These are phyloP conservation scores for Botrytis aclada DNA, from an alignment of 2,329 filamentous ascomycete genomes.

Conservation along the genomic window DNA sequence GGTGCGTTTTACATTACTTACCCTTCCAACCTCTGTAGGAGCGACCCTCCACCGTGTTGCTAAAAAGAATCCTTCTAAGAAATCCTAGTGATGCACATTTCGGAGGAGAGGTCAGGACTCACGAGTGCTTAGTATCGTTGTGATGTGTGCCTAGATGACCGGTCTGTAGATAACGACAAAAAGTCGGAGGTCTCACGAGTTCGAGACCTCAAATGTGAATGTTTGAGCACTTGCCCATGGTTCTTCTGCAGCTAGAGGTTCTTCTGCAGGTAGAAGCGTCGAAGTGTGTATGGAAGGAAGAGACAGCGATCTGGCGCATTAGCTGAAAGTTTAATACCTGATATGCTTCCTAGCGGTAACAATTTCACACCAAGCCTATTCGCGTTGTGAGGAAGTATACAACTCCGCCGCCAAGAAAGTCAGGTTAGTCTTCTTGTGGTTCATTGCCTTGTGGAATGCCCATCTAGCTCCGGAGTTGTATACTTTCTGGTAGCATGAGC, in stretches of 20 bases:
- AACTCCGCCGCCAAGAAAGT: background rate
- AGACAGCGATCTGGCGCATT: background rate
- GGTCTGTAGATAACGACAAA: background rate
- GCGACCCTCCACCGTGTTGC: background rate
- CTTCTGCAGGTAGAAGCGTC: background rate
- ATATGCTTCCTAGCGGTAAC: background rate
- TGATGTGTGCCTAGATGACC: constrained; percentile 2
- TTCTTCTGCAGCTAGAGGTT: background rate
- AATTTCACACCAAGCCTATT: background rate
- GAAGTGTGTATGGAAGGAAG: background rate
- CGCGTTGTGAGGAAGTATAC: background rate
- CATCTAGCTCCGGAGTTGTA: background rate
- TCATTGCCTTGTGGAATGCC: background rate
- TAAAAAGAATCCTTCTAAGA: background rate
- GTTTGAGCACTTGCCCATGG: background rate
- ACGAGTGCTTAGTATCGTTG: background rate
- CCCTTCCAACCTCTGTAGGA: too few relatives aligned
- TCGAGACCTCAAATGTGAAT: background rate
- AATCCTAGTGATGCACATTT: background rate
- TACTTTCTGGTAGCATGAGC: background rate
- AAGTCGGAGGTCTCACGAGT: background rate
- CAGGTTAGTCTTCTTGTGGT: background rate
- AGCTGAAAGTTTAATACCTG: background rate
- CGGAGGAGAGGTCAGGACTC: background rate
- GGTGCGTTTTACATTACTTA: too few relatives aligned